A percentile compares a stretch with the other conserved stretches of the same genome.
Conservation (phyloP, 2,329 filamentous ascomycete genomes). For the Aquanectria penicillioides region DNA sequence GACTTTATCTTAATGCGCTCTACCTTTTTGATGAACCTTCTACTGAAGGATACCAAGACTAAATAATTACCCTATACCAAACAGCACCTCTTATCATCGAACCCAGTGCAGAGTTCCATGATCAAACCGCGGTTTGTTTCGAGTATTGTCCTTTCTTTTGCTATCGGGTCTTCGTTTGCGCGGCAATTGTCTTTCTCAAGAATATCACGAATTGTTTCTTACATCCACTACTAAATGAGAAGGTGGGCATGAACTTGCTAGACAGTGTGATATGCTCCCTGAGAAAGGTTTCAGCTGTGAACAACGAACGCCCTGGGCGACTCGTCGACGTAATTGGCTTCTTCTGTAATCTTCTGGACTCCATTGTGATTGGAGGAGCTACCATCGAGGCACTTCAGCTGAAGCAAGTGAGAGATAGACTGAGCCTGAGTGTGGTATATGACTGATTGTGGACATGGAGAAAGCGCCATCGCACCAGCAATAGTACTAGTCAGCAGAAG, state of each 20-base stretch:
- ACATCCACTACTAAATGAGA: background rate
- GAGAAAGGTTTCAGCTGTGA: background rate
- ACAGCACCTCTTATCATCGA: background rate
- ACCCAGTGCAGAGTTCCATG: background rate
- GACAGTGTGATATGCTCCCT: background rate
- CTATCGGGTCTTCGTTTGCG: constrained; percentile 9
- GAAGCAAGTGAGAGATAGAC: background rate
- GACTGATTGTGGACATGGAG: constrained; percentile 18
- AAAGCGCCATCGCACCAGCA: no score
- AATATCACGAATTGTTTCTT: constrained; percentile 8
- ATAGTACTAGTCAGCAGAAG: no score
- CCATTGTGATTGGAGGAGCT: background rate
- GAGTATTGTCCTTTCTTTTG: constrained; percentile 14
- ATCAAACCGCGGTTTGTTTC: background rate
- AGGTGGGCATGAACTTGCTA: background rate
- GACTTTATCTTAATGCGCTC: constrained; percentile 7
- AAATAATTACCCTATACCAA: constrained; percentile 6
- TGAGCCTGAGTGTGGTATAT: constrained; percentile 18
- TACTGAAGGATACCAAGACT: background rate
- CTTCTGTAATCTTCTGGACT: background rate
- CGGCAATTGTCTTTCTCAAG: constrained; percentile 8
- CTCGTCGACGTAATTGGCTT: constrained; percentile 7
- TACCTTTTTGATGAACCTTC: constrained; percentile 1
- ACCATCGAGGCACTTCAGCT: background rate
- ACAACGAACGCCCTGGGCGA: constrained; percentile 9